Evolutionary conservation across 371 early-diverging fungal genomes (phyloP).

Genomic region (Rhizopus delemar): DNA sequence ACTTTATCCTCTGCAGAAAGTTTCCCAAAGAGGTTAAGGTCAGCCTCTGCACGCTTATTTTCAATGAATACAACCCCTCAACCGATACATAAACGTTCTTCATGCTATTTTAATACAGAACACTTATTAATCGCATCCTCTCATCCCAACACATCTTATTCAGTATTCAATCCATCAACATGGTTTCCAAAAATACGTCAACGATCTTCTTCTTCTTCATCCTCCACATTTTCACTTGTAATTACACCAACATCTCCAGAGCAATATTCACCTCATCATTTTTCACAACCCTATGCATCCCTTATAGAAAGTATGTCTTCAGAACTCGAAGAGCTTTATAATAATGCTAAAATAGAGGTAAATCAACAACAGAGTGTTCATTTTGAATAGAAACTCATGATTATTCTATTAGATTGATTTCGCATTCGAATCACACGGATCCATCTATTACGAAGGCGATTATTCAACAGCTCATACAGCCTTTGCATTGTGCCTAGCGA

Average conservation of each 20-base stretch:
- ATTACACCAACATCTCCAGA: slow-evolving; percentile 11
- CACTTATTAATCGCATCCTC: slow-evolving; percentile 1
- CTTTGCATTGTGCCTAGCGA: slow-evolving; percentile 19
- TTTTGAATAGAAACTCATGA: background rate
- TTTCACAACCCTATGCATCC: background rate
- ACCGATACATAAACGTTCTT: slow-evolving; percentile 5
- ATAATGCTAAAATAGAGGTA: slow-evolving; percentile 29
- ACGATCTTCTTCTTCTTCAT: slow-evolving; percentile 23
- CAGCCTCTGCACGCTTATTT: slow-evolving; percentile 23
- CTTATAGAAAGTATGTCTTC: slow-evolving; percentile 11
- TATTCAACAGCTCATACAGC: slow-evolving; percentile 17
- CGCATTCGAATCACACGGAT: slow-evolving; percentile 33
- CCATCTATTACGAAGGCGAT: slow-evolving; percentile 33
- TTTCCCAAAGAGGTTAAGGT: slow-evolving; percentile 23
- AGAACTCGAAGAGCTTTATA: slow-evolving; percentile 21
- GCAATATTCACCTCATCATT: slow-evolving; percentile 3
- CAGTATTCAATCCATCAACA: slow-evolving; percentile 14
- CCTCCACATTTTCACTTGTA: slow-evolving; percentile 23
- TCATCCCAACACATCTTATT: background rate
- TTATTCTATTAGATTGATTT: slow-evolving; percentile 21
- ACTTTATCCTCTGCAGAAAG: slow-evolving; percentile 12
- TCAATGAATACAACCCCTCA: slow-evolving; percentile 5
- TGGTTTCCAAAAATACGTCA: slow-evolving; percentile 23
- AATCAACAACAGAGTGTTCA: background rate
- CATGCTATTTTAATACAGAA: slow-evolving; percentile 10